Percentiles rank a stretch among this genome's conserved stretches.
These are phyloP conservation scores for Coemansia sp. DNA, from an alignment of 192 early-diverging fungal genomes.

Conservation along the genomic window DNA sequence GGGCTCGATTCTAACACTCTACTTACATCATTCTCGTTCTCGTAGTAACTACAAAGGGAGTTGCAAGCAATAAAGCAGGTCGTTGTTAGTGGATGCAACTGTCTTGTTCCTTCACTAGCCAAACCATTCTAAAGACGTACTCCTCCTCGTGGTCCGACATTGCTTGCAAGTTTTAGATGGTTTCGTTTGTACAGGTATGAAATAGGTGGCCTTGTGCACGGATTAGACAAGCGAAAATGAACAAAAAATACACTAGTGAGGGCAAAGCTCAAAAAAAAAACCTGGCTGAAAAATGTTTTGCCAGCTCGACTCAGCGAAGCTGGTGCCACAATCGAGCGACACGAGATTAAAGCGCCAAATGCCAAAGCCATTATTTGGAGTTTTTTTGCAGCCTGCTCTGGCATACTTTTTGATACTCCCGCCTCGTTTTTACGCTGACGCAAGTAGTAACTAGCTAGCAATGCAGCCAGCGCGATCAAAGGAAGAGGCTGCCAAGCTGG, in stretches of 20 bases:
- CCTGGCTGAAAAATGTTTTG: not conserved
- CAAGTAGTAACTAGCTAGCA: not conserved
- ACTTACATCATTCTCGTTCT: conserved; percentile 11
- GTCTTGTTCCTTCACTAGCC: not conserved
- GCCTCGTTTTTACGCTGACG: not conserved
- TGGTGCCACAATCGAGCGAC: not conserved
- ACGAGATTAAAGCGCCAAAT: not conserved
- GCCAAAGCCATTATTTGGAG: not conserved
- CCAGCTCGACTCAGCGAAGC: not conserved
- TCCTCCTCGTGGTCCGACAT: conserved; percentile 48
- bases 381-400: too few species aligned
- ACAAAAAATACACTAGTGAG: not conserved
- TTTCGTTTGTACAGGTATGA: conserved; percentile 1
- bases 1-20: not conserved
- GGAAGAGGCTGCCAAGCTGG: conserved; percentile 17
- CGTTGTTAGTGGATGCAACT: not conserved
- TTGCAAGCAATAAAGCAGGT: not conserved
- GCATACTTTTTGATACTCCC: not conserved
- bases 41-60: conserved; percentile 13
- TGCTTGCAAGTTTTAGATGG: not conserved
- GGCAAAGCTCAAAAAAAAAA: not conserved
- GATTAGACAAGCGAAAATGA: not conserved
- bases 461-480: conserved; percentile 17
- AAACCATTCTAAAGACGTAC: conserved; percentile 4
- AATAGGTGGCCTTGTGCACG: not conserved